These are phyloP conservation scores for Byssochlamys sp. DNA, from an alignment of 2,329 filamentous ascomycete genomes.

Conservation along the genomic window DNA sequence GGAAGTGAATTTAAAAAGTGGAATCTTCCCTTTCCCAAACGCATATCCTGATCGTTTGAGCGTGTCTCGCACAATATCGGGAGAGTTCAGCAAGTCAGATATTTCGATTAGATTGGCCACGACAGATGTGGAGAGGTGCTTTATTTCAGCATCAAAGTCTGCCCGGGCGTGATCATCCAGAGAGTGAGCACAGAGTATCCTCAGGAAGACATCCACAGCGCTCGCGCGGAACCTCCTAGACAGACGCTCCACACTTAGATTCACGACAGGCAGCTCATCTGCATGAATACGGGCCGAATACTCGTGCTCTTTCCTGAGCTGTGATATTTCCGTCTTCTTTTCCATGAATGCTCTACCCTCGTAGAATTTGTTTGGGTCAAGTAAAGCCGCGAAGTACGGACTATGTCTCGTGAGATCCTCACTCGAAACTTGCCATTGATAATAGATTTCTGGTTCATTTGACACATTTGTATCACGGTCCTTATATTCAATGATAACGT, in stretches of 20 bases:
- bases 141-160: slow-evolving; percentile 17
- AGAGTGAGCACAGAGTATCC: slow-evolving; percentile 19
- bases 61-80: slow-evolving; percentile 12
- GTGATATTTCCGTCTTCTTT: slow-evolving; percentile 12
- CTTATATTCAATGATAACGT: slow-evolving; percentile 28
- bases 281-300: not conserved
- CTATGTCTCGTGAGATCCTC: slow-evolving; percentile 23
- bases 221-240: slow-evolving; percentile 20
- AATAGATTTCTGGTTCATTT: slow-evolving; percentile 3
- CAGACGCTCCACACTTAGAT: slow-evolving; percentile 17
- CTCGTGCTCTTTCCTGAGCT: slow-evolving; percentile 1
- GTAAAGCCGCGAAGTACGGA: slow-evolving; percentile 30
- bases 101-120: slow-evolving; percentile 24
- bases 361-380: slow-evolving; percentile 34
- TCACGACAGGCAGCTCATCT: slow-evolving; percentile 18
- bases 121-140: slow-evolving; percentile 18
- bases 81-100: slow-evolving; percentile 27
- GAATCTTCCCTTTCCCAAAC: slow-evolving; percentile 20
- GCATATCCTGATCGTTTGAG: slow-evolving; percentile 18
- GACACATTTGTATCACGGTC: slow-evolving; percentile 3
- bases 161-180: slow-evolving; percentile 11
- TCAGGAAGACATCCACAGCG: slow-evolving; percentile 25
- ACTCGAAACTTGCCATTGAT: slow-evolving; percentile 27
- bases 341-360: slow-evolving; percentile 28
- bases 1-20: slow-evolving; percentile 15